Evolutionary conservation across 129 eudicot genomes (phyloP).

Genomic region (Lactuca saligna): DNA sequence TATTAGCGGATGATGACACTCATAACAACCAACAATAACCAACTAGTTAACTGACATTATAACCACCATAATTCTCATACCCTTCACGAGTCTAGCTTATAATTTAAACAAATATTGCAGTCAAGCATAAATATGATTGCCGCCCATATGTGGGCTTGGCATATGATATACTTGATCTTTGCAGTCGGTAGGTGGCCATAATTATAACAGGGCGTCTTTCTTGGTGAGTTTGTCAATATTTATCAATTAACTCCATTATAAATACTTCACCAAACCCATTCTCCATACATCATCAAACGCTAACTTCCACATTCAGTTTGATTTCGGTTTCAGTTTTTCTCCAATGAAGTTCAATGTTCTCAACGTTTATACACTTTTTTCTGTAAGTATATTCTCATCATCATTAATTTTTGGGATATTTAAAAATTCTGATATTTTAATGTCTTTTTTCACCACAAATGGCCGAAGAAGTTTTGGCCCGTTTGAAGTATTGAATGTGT

Average conservation of each 20-base stretch:
- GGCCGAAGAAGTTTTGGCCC: background rate
- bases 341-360: slow-evolving; percentile 20
- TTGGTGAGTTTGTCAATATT: slow-evolving; percentile 13
- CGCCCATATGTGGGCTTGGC: slow-evolving; percentile 20
- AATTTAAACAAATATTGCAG: background rate
- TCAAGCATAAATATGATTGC: background rate
- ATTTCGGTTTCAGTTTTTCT: slow-evolving; percentile 1
- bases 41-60: too few relatives aligned
- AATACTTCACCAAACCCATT: slow-evolving; percentile 3
- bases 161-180: slow-evolving; percentile 2
- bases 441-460: background rate
- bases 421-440: background rate
- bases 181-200: slow-evolving; percentile 16
- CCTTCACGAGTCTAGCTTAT: too few relatives aligned
- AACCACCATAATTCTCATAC: too few relatives aligned
- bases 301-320: background rate
- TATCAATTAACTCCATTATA: slow-evolving; percentile 3
- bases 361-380: slow-evolving; percentile 16
- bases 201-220: slow-evolving; percentile 11
- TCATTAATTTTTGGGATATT: background rate
- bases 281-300: slow-evolving; percentile 21
- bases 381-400: slow-evolving; percentile 14
- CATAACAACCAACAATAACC: too few relatives aligned
- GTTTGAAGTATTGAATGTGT: background rate
- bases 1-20: too few relatives aligned